These are phyloP conservation scores for Thyridium curvatum DNA, from an alignment of 2,329 filamentous ascomycete genomes.

Conservation along the genomic window DNA sequence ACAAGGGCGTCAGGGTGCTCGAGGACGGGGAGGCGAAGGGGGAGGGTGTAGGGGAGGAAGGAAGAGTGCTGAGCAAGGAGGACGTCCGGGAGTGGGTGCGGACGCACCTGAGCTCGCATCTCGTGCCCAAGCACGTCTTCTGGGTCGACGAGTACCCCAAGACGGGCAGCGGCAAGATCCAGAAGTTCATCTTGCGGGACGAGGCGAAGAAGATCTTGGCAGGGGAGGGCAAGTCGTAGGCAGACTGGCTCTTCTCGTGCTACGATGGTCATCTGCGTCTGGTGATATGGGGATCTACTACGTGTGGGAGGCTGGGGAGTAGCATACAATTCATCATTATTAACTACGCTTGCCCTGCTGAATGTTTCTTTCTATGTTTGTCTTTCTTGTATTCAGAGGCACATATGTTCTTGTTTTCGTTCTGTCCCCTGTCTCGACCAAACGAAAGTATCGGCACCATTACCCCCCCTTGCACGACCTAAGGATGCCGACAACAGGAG, in stretches of 20 bases:
- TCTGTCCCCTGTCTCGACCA: conserved; percentile 30
- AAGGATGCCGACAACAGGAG: conserved; percentile 26
- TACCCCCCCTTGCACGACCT: conserved; percentile 23
- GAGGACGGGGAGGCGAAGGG: conserved; percentile 15
- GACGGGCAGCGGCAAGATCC: conserved; percentile 94
- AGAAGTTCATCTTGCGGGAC: conserved; percentile 82
- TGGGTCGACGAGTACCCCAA: conserved; percentile 83
- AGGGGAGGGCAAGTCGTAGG: background rate
- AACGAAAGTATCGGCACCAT: conserved; percentile 24
- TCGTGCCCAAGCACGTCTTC: conserved; percentile 87
- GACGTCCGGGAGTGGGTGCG: conserved; percentile 68
- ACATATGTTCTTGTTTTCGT: too few species aligned
- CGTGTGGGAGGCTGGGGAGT: too few species aligned
- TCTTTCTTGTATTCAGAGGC: too few species aligned
- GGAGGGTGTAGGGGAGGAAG: conserved; percentile 9
- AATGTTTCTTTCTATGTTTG: too few species aligned
- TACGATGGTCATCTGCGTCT: too few species aligned
- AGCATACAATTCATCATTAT: too few species aligned
- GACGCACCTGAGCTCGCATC: conserved; percentile 60
- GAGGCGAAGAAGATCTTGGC: conserved; percentile 28
- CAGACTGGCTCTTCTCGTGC: too few species aligned
- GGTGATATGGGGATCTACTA: too few species aligned
- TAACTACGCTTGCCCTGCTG: too few species aligned
- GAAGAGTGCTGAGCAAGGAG: conserved; percentile 37
- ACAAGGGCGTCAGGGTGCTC: conserved; percentile 23